Base-by-base conservation (phyloP, 176 grass and related monocot species). In the Bothriochloa decipiens region DNA sequence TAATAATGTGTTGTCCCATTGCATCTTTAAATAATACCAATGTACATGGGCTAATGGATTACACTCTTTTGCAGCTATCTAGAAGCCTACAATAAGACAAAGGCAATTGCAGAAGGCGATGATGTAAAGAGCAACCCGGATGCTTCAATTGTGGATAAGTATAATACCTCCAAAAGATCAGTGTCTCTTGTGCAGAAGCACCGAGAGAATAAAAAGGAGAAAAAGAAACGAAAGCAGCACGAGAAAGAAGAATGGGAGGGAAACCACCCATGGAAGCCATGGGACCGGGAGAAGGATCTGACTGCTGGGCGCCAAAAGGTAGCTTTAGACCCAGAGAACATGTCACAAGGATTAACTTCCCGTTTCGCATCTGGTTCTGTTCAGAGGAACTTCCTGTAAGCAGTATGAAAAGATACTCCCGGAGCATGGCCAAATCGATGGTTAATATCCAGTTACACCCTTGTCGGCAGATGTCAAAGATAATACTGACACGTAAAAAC, bases 231-330 rank as follows among this genome's bases (percentile, higher is more conserved):
- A 47, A 91, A 93, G 39, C 80, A 84, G 40, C 66, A 29, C 4
- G 91, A 87, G 70, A 89, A 90, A 88, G 87, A 93, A 62, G 96
- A 87, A 88, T 98, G 93, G 96, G 87, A 91, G 61, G 96, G 81
- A 79, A 90, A 85, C 53, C 96, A 95, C 85, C 96, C 96, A 32
- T 98, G 96, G 96, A 95, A 98, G 79, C 96, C 96, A 8, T 98
- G 96, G 96, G 96, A 98, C 20, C 87, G 96, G 17, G 96, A 98
- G 76, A 98, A 95, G 76, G 93, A 98, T 90, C 81, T 98, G 35
- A 36, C 84, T 50, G 96, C 91, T 27, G 96, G 93, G 16, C 77
- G 96, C 65, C 91, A 94, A 81, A 92, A 85, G 18, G 93, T 92
- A 8, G 85, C 84, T 82, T 78, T 98, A 15, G 93, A 98, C 65